Percentiles rank a stretch among this genome's conserved stretches.
Conservation (phyloP, 352 stramenopile genomes). For the Phytophthora crassamura region DNA sequence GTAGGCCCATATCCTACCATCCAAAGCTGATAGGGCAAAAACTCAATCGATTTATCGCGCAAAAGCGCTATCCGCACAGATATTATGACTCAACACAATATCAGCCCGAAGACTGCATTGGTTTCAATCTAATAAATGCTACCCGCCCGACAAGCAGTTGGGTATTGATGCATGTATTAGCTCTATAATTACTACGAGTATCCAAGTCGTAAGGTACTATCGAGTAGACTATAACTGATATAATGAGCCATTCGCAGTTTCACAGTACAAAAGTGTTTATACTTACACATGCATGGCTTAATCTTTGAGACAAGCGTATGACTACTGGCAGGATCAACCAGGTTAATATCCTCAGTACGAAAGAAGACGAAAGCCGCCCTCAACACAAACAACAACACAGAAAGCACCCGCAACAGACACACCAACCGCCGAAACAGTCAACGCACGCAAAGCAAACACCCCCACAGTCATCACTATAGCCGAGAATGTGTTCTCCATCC, state of each 20-base stretch:
- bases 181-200: too few species aligned
- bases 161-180: too few species aligned
- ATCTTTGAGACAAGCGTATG: constrained; percentile 94
- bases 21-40: constrained; percentile 92
- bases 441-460: too few species aligned
- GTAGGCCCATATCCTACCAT: constrained; percentile 92
- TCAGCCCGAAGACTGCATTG: constrained; percentile 31
- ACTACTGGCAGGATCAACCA: constrained; percentile 81
- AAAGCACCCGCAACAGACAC: not conserved
- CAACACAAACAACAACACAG: constrained; percentile 10
- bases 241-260: too few species aligned
- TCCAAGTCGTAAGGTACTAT: too few species aligned
- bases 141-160: too few species aligned
- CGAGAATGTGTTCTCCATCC: constrained; percentile 18
- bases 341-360: constrained; percentile 65
- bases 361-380: constrained; percentile 18
- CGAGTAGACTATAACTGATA: too few species aligned
- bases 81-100: constrained; percentile 43
- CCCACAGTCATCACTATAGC: constrained; percentile 13
- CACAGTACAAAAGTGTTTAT: too few species aligned
- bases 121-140: constrained; percentile 37
- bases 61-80: constrained; percentile 73
- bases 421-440: too few species aligned
- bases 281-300: too few species aligned
- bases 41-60: constrained; percentile 90